phyloP scores from a whole-genome alignment of 352 stramenopile genomes.

The Phytophthora fragariaefolia region DNA sequence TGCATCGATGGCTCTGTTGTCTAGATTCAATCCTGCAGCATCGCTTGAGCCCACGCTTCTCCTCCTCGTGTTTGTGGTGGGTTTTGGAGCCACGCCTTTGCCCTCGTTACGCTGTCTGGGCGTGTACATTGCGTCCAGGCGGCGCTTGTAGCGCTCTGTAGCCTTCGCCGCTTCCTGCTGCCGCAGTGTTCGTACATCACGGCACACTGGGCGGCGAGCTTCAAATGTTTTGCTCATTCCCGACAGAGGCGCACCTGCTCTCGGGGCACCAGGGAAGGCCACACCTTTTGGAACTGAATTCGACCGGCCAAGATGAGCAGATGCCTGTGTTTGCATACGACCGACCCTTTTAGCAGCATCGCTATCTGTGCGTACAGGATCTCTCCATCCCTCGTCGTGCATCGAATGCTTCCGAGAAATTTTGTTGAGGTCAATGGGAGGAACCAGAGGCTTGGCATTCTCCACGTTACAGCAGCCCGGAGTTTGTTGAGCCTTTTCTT shows the following conservation, averaged over 20 bases:
- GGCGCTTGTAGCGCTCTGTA: slow-evolving; percentile 49
- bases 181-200: slow-evolving; percentile 55
- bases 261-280: slow-evolving; percentile 44
- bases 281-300: slow-evolving; percentile 30
- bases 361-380: slow-evolving; percentile 37
- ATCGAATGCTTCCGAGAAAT: not conserved
- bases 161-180: slow-evolving; percentile 51
- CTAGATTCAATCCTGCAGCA: not conserved
- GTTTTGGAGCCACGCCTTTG: not conserved
- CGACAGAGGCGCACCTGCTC: slow-evolving; percentile 57
- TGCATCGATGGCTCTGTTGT: slow-evolving; percentile 19
- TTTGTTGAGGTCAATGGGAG: not conserved
- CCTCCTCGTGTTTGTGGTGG: not conserved
- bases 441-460: not conserved
- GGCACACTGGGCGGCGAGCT: slow-evolving; percentile 43
- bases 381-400: slow-evolving; percentile 43
- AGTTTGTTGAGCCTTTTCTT: not conserved
- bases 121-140: slow-evolving; percentile 32
- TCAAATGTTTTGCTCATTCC: slow-evolving; percentile 50
- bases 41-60: not conserved
- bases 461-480: not conserved
- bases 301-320: slow-evolving; percentile 2
- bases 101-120: not conserved
- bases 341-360: not conserved
- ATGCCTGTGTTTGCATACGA: not conserved